Conservation (phyloP, 441 rosid species). For the Geranium incanum region DNA sequence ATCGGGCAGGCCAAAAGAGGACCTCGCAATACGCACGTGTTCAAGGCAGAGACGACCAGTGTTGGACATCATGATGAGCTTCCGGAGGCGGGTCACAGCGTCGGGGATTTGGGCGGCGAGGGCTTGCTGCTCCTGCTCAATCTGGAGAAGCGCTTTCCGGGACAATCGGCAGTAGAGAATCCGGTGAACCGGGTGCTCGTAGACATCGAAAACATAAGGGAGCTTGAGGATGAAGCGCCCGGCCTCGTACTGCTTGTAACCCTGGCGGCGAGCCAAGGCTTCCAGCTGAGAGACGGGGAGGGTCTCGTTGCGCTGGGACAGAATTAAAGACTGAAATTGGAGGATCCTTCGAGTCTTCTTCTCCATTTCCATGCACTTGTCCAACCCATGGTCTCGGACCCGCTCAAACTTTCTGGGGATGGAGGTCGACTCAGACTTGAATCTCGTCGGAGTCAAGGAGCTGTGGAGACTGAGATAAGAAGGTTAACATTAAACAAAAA, state of each 20-base stretch:
- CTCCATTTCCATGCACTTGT: constrained; percentile 92
- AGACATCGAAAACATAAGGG: constrained; percentile 72
- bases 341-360: constrained; percentile 68
- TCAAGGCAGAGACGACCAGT: constrained; percentile 66
- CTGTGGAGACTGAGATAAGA: constrained; percentile 9
- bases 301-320: constrained; percentile 55
- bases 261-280: constrained; percentile 58
- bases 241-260: constrained; percentile 69
- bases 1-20: constrained; percentile 81
- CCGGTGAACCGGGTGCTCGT: constrained; percentile 84
- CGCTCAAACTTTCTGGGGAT: constrained; percentile 67
- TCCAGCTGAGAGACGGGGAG: constrained; percentile 65
- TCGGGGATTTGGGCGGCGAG: constrained; percentile 50
- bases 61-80: constrained; percentile 75
- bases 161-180: constrained; percentile 65
- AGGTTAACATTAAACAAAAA: neutral
- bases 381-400: constrained; percentile 85
- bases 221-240: constrained; percentile 61
- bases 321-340: constrained; percentile 60
- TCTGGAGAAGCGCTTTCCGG: constrained; percentile 55
- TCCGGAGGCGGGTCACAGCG: constrained; percentile 57
- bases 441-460: constrained; percentile 20
- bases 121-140: constrained; percentile 56
- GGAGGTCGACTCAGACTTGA: constrained; percentile 66
- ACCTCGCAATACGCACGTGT: constrained; percentile 64